Conservation (phyloP, 805 yeast genomes). For the Torulaspora franciscae region DNA sequence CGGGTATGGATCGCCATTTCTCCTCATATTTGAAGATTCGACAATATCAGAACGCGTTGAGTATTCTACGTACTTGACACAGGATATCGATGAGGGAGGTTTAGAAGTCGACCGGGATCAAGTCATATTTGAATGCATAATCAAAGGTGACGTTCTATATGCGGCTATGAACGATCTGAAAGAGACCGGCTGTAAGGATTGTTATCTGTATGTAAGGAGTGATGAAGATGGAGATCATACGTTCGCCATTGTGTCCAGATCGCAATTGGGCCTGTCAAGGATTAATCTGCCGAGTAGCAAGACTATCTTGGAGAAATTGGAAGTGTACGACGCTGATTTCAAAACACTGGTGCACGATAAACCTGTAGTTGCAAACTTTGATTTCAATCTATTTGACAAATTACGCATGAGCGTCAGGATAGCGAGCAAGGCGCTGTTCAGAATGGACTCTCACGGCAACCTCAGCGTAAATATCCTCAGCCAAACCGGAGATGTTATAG, state of each 20-base stretch:
- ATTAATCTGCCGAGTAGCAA: constrained; percentile 60
- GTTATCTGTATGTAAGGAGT: constrained; percentile 44
- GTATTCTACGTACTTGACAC: constrained; percentile 43
- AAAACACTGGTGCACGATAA: constrained; percentile 23
- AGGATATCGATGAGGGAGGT: constrained; percentile 35
- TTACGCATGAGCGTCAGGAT: constrained; percentile 45
- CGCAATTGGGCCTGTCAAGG: constrained; percentile 70
- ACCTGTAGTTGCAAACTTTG: constrained; percentile 45
- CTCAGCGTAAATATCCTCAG: constrained; percentile 46
- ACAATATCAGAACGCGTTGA: constrained; percentile 54
- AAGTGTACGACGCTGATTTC: constrained; percentile 33
- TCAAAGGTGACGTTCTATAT: constrained; percentile 49
- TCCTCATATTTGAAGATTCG: constrained; percentile 50
- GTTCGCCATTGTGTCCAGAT: constrained; percentile 53
- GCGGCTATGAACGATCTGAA: constrained; percentile 53
- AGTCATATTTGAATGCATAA: constrained; percentile 47
- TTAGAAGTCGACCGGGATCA: constrained; percentile 43
- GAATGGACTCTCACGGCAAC: constrained; percentile 50
- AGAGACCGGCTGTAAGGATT: constrained; percentile 48
- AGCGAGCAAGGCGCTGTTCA: constrained; percentile 49
- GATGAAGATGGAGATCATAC: constrained; percentile 27
- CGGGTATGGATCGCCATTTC: constrained; percentile 50
- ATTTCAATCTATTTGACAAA: constrained; percentile 45
- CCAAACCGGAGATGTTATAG: constrained; percentile 29
- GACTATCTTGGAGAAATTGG: constrained; percentile 57